These are phyloP conservation scores for Phytophthora cajani DNA, from an alignment of 352 stramenopile species.

Conservation along the genomic window DNA sequence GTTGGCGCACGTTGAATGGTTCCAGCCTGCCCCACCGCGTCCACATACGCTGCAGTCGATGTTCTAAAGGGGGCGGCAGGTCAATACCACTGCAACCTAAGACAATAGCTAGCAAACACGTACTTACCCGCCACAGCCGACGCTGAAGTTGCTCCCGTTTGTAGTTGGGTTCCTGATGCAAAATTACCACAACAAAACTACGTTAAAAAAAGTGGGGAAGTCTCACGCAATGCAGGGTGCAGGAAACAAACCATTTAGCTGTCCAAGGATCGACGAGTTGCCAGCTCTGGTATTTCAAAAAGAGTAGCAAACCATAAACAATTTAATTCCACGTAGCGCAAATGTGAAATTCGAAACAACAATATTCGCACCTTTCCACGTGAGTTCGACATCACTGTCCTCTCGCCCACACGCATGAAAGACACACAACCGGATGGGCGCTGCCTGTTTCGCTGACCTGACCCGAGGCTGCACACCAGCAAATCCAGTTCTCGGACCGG, in stretches of 20 bases:
- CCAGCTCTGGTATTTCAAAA: slow-evolving; percentile 15
- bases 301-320: neutral
- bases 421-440: slow-evolving; percentile 17
- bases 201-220: neutral
- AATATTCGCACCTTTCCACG: slow-evolving; percentile 17
- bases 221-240: neutral
- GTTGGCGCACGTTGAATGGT: slow-evolving; percentile 26
- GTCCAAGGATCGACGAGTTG: slow-evolving; percentile 40
- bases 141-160: slow-evolving; percentile 34
- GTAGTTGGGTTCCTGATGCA: slow-evolving; percentile 27
- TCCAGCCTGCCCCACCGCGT: slow-evolving; percentile 14
- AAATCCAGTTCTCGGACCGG: slow-evolving; percentile 36
- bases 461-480: slow-evolving; percentile 31
- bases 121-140: slow-evolving; percentile 39
- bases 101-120: neutral
- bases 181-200: neutral
- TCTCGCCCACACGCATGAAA: slow-evolving; percentile 19
- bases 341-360: neutral
- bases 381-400: slow-evolving; percentile 11
- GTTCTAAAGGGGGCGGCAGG: slow-evolving; percentile 9
- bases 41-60: slow-evolving; percentile 31
- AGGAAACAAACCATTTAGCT: slow-evolving; percentile 36
- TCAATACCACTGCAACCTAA: neutral
- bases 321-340: neutral
- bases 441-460: slow-evolving; percentile 5